Base-by-base conservation (phyloP, 225 moss, liverwort and hornwort genomes). In the Pseudisothecium myosuroides region DNA sequence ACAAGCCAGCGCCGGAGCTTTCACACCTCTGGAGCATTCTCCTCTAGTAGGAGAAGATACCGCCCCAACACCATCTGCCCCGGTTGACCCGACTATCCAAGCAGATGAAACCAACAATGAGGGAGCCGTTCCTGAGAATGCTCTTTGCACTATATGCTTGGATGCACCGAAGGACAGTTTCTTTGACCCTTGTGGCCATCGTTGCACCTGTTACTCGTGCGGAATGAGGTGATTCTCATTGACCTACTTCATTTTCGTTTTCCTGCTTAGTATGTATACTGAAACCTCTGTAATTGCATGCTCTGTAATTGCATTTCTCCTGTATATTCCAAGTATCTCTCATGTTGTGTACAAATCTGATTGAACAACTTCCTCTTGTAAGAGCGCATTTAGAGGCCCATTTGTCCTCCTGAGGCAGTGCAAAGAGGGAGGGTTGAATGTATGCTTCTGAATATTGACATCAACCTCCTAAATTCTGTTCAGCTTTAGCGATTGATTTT, bases 101-200 rank as follows among this genome's bases (percentile, higher is more conserved):
- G 86, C 56, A 39, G 83, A 90, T 50, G 81, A 85, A 62, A 69
- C 75, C 74, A 85, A 87, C 31, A 84, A 56, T 41, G 90, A 87
- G 56, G 84, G 88, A 49, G 80, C 84, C 32, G 89, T 92, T 54
- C 83, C 92, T 61, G 94, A 93, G 82, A 93, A 94, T 64, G 85
- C 94, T 75, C 94, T 95, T 80, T 98, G 98, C 93, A 93, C 94
- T 17, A 92, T 97, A 59, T 98, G 98, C 87, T 93, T 98, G 86
- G 96, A 97, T 89, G 94, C 95, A 31, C 93, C 90, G 16, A 98
- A 96, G 89, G 93, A 96, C 89, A 92, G 96, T 82, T 96, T 98
- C 76, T 95, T 98, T 32, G 95, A 96, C 83, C 98, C 98, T 76
- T 98, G 98, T 88, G 98, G 98, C 62, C 98, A 98, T 87, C 94